Evolutionary conservation across 2,329 filamentous ascomycete species (phyloP).

Genomic region (Endoconidiophora laricicola): DNA sequence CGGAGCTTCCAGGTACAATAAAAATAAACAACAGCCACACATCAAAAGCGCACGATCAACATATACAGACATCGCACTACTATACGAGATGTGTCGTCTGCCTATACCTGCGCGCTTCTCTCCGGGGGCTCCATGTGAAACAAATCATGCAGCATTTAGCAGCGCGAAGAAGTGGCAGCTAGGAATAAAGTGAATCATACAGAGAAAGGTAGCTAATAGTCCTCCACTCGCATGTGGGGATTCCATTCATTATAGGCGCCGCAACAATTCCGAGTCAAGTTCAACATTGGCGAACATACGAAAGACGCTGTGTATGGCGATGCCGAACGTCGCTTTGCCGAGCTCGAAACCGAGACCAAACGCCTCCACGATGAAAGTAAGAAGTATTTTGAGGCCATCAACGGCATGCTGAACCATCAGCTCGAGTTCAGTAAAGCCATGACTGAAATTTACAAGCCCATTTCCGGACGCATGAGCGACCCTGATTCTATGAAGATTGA

Average conservation of each 20-base stretch:
- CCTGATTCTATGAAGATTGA: conserved; percentile 66
- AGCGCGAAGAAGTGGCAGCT: too few species aligned
- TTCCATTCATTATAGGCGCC: conserved; percentile 42
- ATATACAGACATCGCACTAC: too few species aligned
- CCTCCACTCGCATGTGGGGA: background rate
- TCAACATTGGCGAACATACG: conserved; percentile 90
- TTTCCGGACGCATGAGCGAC: conserved; percentile 88
- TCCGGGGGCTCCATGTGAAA: too few species aligned
- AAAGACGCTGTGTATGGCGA: conserved; percentile 93
- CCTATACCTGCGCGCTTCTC: too few species aligned
- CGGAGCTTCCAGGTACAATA: conserved; percentile 12
- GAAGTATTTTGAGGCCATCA: conserved; percentile 96
- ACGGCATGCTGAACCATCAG: conserved; percentile 92
- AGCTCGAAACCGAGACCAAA: conserved; percentile 91
- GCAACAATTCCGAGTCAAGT: conserved; percentile 77
- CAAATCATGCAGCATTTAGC: too few species aligned
- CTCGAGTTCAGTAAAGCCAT: conserved; percentile 97
- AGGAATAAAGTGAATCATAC: too few species aligned
- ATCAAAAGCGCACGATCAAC: too few species aligned
- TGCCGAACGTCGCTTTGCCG: conserved; percentile 81
- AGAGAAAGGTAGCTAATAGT: background rate
- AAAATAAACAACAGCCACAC: background rate
- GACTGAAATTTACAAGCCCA: conserved; percentile 94
- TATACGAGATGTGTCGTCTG: too few species aligned
- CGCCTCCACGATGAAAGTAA: conserved; percentile 91